Conservation (phyloP, 2,329 filamentous ascomycete genomes). For the Alternaria gaisen region DNA sequence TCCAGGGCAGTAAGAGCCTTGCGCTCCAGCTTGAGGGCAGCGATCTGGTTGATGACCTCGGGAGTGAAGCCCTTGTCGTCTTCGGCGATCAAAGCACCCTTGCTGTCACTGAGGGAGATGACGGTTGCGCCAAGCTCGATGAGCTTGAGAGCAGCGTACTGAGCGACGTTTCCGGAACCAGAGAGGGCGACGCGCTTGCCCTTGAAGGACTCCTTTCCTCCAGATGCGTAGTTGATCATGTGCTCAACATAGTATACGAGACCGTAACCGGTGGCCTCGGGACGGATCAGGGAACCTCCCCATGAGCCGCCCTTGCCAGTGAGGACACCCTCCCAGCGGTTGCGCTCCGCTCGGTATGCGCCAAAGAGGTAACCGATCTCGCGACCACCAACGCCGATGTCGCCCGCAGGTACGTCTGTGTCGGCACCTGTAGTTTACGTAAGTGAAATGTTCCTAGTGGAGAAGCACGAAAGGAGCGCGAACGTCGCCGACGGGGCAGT, state of each 20-base stretch:
- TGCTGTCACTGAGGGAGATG: conserved; percentile 91
- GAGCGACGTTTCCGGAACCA: conserved; percentile 96
- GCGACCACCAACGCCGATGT: conserved; percentile 91
- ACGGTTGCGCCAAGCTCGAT: conserved; percentile 95
- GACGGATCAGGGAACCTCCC: conserved; percentile 93
- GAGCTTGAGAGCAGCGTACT: conserved; percentile 95
- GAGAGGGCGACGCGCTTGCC: conserved; percentile 97
- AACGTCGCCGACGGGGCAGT: conserved; percentile 14
- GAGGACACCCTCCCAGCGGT: conserved; percentile 94
- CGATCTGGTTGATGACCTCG: conserved; percentile 81
- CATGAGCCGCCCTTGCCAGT: conserved; percentile 94
- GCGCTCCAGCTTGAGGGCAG: conserved; percentile 84
- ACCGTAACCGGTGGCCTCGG: conserved; percentile 96
- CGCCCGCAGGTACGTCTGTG: conserved; percentile 94
- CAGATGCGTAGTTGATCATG: conserved; percentile 77
- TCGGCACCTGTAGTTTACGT: conserved; percentile 68
- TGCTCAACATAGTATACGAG: conserved; percentile 74
- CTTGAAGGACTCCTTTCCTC: conserved; percentile 80
- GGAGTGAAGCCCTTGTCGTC: conserved; percentile 76
- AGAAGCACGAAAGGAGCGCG: conserved; percentile 2
- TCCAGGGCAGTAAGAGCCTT: conserved; percentile 80
- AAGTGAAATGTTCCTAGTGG: conserved; percentile 50
- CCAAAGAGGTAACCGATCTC: conserved; percentile 97
- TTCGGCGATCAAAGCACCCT: conserved; percentile 81
- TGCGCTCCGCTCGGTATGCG: conserved; percentile 85